Percentiles rank a stretch among this genome's conserved stretches.
Evolutionary conservation across 2,329 filamentous ascomycete genomes (phyloP).

Genomic region (Ascochyta rabiei): DNA sequence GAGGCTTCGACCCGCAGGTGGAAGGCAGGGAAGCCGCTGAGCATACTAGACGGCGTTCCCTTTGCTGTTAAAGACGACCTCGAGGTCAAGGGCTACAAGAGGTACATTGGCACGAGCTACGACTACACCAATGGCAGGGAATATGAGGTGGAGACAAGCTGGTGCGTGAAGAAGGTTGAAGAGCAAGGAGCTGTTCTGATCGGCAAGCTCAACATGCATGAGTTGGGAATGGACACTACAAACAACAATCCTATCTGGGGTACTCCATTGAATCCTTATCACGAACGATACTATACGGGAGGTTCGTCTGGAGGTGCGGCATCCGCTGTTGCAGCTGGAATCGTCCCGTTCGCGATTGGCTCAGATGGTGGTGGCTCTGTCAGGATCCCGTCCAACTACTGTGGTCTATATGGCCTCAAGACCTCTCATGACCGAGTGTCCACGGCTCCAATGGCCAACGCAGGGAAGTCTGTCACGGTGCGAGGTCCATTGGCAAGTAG

Average conservation of each 20-base stretch:
- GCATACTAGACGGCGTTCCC: constrained; percentile 80
- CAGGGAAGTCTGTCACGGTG: constrained; percentile 68
- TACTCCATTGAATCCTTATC: constrained; percentile 79
- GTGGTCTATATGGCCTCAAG: constrained; percentile 83
- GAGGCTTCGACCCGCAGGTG: constrained; percentile 76
- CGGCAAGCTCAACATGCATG: constrained; percentile 81
- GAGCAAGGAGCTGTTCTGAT: constrained; percentile 77
- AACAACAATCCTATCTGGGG: constrained; percentile 80
- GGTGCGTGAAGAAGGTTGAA: constrained; percentile 73
- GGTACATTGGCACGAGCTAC: constrained; percentile 67
- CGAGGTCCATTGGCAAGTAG: constrained; percentile 77
- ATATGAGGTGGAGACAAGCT: constrained; percentile 61
- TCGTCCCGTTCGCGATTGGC: constrained; percentile 77
- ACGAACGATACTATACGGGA: constrained; percentile 76
- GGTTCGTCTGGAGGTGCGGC: constrained; percentile 80
- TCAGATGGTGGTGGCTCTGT: constrained; percentile 76
- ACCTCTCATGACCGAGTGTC: constrained; percentile 74
- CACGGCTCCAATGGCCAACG: constrained; percentile 62
- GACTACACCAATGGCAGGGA: constrained; percentile 57
- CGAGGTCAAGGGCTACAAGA: constrained; percentile 71
- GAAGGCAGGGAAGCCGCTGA: constrained; percentile 66
- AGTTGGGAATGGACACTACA: constrained; percentile 79
- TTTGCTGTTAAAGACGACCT: constrained; percentile 85
- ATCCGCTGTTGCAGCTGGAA: constrained; percentile 71
- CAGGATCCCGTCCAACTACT: constrained; percentile 75